Evolutionary conservation across 2,329 filamentous ascomycete species (phyloP).

Genomic region (Cladobotryum protrusum): DNA sequence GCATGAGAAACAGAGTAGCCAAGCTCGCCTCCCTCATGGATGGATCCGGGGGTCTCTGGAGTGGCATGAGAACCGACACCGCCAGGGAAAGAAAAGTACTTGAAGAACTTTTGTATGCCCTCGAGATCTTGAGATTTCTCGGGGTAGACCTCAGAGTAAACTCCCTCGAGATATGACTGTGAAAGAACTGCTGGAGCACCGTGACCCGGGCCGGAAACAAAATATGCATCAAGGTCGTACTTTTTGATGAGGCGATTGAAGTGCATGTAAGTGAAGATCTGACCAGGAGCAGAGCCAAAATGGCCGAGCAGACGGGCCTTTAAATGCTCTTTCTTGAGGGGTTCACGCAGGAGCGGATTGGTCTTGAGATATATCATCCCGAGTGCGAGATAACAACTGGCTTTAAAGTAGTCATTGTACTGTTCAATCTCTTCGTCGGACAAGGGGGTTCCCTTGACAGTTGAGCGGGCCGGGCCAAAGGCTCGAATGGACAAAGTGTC

Average conservation of each 20-base stretch:
- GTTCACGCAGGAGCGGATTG: slow-evolving; percentile 66
- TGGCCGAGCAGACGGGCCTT: slow-evolving; percentile 70
- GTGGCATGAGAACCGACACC: slow-evolving; percentile 74
- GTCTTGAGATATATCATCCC: slow-evolving; percentile 76
- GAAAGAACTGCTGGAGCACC: slow-evolving; percentile 71
- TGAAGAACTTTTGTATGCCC: slow-evolving; percentile 72
- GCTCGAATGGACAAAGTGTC: slow-evolving; percentile 53
- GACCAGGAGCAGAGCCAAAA: slow-evolving; percentile 74
- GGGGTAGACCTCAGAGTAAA: slow-evolving; percentile 72
- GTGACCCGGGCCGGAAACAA: slow-evolving; percentile 71
- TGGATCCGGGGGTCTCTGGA: slow-evolving; percentile 68
- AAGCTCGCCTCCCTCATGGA: slow-evolving; percentile 75
- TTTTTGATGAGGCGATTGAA: slow-evolving; percentile 79
- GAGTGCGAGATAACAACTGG: slow-evolving; percentile 66
- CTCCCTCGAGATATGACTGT: slow-evolving; percentile 70
- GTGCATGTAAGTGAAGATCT: slow-evolving; percentile 76
- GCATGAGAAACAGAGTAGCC: slow-evolving; percentile 78
- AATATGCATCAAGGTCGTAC: slow-evolving; percentile 65
- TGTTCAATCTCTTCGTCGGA: slow-evolving; percentile 59
- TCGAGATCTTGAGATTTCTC: slow-evolving; percentile 62
- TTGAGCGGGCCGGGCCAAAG: slow-evolving; percentile 60
- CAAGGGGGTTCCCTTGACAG: slow-evolving; percentile 55
- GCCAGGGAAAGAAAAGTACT: slow-evolving; percentile 75
- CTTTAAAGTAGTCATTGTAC: slow-evolving; percentile 67
- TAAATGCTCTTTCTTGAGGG: slow-evolving; percentile 62